A percentile compares a stretch with the other conserved stretches of the same genome.
Conservation (phyloP, 176 grass and related monocot genomes). For the Otatea glauca region DNA sequence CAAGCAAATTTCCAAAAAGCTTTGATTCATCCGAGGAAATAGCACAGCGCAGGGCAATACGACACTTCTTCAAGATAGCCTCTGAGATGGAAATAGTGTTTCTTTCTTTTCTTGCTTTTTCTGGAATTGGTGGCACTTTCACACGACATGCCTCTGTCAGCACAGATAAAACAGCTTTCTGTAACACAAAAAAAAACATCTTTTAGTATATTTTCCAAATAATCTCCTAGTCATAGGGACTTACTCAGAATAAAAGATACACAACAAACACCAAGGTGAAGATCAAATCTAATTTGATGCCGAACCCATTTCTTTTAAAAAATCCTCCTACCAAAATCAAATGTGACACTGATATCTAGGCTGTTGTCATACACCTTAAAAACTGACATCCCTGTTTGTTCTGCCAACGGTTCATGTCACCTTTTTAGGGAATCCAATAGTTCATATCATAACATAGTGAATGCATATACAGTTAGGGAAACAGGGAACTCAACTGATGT, state of each 20-base stretch:
- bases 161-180: conserved; percentile 94
- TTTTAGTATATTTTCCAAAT: conserved; percentile 34
- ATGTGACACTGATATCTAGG: background rate
- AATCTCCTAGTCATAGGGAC: background rate
- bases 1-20: conserved; percentile 92
- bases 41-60: conserved; percentile 68
- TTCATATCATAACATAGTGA: conserved; percentile 25
- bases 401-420: background rate
- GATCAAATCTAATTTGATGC: conserved; percentile 25
- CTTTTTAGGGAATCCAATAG: conserved; percentile 17
- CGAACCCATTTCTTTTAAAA: background rate
- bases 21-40: conserved; percentile 85
- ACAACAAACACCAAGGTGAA: conserved; percentile 12
- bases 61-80: conserved; percentile 81
- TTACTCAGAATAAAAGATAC: conserved; percentile 28
- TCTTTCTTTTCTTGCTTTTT: conserved; percentile 57
- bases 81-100: conserved; percentile 78
- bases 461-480: conserved; percentile 2
- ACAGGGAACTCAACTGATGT: conserved; percentile 13
- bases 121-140: conserved; percentile 52
- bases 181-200: conserved; percentile 34
- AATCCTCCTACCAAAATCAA: conserved; percentile 20
- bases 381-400: background rate
- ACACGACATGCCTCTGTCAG: conserved; percentile 68
- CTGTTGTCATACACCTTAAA: background rate